These are phyloP conservation scores for Graphiopsis chlorocephala DNA, from an alignment of 2,329 filamentous ascomycete species.

Conservation along the genomic window DNA sequence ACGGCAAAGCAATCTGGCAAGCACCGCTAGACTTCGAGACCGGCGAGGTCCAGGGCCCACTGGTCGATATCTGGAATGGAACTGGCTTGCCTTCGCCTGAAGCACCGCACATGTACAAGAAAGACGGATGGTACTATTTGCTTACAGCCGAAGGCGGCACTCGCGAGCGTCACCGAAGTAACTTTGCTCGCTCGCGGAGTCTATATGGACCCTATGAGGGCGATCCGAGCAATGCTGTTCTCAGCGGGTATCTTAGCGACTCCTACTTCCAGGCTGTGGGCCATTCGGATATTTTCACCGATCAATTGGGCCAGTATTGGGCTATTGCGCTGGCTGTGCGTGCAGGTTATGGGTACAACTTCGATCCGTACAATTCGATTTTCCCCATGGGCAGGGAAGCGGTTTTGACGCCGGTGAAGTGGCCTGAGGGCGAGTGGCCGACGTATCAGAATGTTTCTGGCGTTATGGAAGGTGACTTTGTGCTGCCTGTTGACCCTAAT, in stretches of 20 bases:
- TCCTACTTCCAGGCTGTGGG: slow-evolving; percentile 50
- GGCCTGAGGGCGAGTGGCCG: slow-evolving; percentile 42
- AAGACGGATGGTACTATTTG: slow-evolving; percentile 37
- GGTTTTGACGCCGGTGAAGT: slow-evolving; percentile 48
- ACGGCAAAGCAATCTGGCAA: slow-evolving; percentile 30
- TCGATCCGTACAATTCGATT: slow-evolving; percentile 25
- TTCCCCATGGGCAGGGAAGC: slow-evolving; percentile 57
- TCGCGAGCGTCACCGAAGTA: slow-evolving; percentile 38
- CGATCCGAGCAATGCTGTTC: slow-evolving; percentile 24
- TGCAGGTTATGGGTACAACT: slow-evolving; percentile 39
- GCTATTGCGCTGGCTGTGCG: slow-evolving; percentile 47
- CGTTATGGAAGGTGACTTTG: slow-evolving; percentile 34
- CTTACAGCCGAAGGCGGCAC: slow-evolving; percentile 40
- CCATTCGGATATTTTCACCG: slow-evolving; percentile 56
- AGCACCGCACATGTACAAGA: slow-evolving; percentile 38
- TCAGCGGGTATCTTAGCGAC: slow-evolving; percentile 23
- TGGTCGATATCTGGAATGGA: slow-evolving; percentile 36
- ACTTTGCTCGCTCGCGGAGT: slow-evolving; percentile 36
- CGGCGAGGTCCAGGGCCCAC: slow-evolving; percentile 31
- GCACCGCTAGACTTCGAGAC: slow-evolving; percentile 35
- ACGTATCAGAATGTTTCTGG: slow-evolving; percentile 43
- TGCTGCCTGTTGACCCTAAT: slow-evolving; percentile 38
- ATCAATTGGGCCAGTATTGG: slow-evolving; percentile 53
- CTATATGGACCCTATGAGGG: slow-evolving; percentile 34
- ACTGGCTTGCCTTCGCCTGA: slow-evolving; percentile 35